Base-by-base conservation (phyloP, 345 rosid species). In the Boechera retrofracta region DNA sequence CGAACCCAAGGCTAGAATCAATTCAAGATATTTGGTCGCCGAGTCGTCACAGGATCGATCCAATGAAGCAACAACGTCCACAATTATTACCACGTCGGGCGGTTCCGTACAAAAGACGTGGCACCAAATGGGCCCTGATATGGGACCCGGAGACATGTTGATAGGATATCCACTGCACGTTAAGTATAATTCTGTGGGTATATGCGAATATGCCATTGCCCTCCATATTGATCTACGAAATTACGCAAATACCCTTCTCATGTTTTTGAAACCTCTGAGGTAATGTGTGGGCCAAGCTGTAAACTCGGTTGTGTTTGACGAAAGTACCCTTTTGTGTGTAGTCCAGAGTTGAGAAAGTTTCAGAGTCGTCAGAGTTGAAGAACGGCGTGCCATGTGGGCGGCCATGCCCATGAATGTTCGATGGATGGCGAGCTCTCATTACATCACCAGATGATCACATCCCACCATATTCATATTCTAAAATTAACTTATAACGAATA, bases 141-240 rank as follows among this genome's bases (percentile, higher is more conserved):
- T 77, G 78, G 78, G 74, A 8, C 79, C 75, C 41, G 1, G 24
- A 18, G 18, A 45, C 71, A 73, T 11, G 74, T 73, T 44, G 74
- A 68, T 74, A 44, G 79, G 31, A 79, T 79, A 79, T 79, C 70
- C 82, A 35, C 65, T 68, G 44, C 78, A 73, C 82, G 82, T 67
- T 21, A 73, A 73, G 82, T 26, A 79, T 79, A 5, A 79, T 79
- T 74, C 82, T 31, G 35, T 35, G 1, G 21, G 79, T 10, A 79
- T 79, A 73, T 73, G 35, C 82, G 82, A 79, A 79, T 79, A 79
- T 79, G 82, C 82, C 62, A 31, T 64, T 58, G 55, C 60, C 48
- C 48, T 54, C 71, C 24, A 52, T 18, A 21, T 67, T 11, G 10
- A 36, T 3, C 1, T 7, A 0, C 3, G 16, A 7, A 72, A 41